Evolutionary conservation across 148 eudicot species (phyloP), one percentile per base, ranked within the genome.

Genomic region (Persicaria maculosa): DNA sequence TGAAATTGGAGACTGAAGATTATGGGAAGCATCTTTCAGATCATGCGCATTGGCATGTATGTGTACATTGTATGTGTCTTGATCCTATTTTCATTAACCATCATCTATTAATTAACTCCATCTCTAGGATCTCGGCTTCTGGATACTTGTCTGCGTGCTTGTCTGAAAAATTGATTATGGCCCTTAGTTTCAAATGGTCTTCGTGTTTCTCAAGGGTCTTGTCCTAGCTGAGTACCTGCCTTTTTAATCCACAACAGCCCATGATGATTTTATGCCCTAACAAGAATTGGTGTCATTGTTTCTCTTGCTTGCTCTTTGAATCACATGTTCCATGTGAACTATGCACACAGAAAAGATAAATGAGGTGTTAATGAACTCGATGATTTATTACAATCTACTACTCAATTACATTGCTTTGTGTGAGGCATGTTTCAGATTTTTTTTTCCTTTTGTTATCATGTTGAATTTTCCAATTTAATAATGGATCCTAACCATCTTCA

Each of bases 11-110:
- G 7, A 36, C 69, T 65, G 46, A 65, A 65, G 70, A 65, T 12
- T 36, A 17, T 31, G 69, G 45, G 45, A 36, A 31, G 12, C 14
- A 12, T 40, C 46, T 19, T 7, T 58, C 20, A 58, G 7, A 14
- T 36, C 44, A 64, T 20, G 1, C 46, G 6, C 70, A 62, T 62
- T 40, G 70, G 9, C 70, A 65, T 31, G 70, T 65, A 65, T 65
- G 70, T 65, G 19, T 40, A 65, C 4, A 65, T 65, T 40, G 70
- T 16, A 65, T 65, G 70, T 19, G 43, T 40, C 45, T 65, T 65
- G 45, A 36, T 20, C 9, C 46, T 14, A 65, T 14, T 3, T 65
- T 9, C 46, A 65, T 65, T 20, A 65, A 65, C 36, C 46, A 65
- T 65, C 70, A 65, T 65, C 1, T 16, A 59, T 36, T 59, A 22